phyloP scores from a whole-genome alignment of 2,329 filamentous ascomycete species.

The Thyridium curvatum region DNA sequence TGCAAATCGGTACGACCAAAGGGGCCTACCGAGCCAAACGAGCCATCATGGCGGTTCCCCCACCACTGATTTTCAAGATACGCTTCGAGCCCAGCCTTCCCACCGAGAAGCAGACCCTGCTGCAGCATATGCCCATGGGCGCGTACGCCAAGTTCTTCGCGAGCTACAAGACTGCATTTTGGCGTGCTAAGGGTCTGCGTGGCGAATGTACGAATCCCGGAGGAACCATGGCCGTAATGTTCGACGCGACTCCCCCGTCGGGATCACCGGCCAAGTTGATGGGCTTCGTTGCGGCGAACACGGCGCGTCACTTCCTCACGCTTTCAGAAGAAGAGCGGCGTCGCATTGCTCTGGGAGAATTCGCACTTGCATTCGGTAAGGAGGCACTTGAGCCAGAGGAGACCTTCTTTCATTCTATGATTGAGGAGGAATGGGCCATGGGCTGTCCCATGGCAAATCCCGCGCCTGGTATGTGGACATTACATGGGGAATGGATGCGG shows the following conservation, averaged over 20 bases:
- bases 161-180: slow-evolving; percentile 9
- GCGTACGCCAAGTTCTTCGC: slow-evolving; percentile 8
- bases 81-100: slow-evolving; percentile 8
- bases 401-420: slow-evolving; percentile 9
- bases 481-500: slow-evolving; percentile 7
- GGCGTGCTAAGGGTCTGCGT: slow-evolving; percentile 7
- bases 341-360: slow-evolving; percentile 8
- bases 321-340: slow-evolving; percentile 7
- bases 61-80: slow-evolving; percentile 6
- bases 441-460: slow-evolving; percentile 8
- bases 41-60: slow-evolving; percentile 5
- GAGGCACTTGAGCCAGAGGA: slow-evolving; percentile 10
- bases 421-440: slow-evolving; percentile 8
- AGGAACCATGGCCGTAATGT: slow-evolving; percentile 5
- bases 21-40: no score
- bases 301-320: slow-evolving; percentile 6
- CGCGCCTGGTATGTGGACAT: slow-evolving; percentile 9
- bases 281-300: slow-evolving; percentile 8
- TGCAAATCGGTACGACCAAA: no score
- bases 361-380: slow-evolving; percentile 7
- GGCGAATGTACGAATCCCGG: slow-evolving; percentile 7
- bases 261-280: slow-evolving; percentile 5
- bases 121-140: slow-evolving; percentile 9
- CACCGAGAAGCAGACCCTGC: slow-evolving; percentile 4
- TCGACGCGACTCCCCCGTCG: slow-evolving; percentile 5